A percentile compares a stretch with the other conserved stretches of the same genome.
Conservation (phyloP, 2,329 filamentous ascomycete genomes). For the Neofusicoccum laricinum region DNA sequence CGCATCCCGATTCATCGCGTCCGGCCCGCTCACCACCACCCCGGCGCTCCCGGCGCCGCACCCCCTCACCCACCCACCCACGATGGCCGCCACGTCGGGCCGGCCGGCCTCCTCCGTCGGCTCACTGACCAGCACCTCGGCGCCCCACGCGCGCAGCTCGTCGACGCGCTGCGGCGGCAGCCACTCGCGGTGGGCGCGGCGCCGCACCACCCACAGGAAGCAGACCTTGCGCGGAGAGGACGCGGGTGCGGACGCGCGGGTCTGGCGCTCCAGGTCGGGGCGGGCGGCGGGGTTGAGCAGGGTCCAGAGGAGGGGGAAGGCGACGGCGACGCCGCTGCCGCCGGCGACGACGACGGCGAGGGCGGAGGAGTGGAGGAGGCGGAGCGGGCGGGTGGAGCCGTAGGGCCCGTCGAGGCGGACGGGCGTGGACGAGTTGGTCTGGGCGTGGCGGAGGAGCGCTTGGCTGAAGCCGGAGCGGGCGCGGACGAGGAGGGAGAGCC, state of each 20-base stretch:
- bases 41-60: constrained; percentile 35
- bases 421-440: constrained; percentile 39
- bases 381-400: constrained; percentile 55
- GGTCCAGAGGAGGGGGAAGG: constrained; percentile 59
- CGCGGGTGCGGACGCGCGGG: constrained; percentile 14
- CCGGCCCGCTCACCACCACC: constrained; percentile 62
- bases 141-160: constrained; percentile 49
- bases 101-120: constrained; percentile 54
- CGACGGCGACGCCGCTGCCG: constrained; percentile 64
- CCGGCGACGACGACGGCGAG: constrained; percentile 59
- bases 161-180: constrained; percentile 49
- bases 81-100: constrained; percentile 49
- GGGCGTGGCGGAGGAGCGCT: constrained; percentile 53
- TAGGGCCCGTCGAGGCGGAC: constrained; percentile 65
- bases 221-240: constrained; percentile 37
- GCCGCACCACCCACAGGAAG: constrained; percentile 60
- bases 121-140: constrained; percentile 53
- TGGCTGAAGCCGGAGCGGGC: constrained; percentile 59
- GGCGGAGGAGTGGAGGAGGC: constrained; percentile 50
- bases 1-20: constrained; percentile 59
- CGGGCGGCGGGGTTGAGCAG: constrained; percentile 33
- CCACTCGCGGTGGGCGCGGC: constrained; percentile 54
- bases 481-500: constrained; percentile 58
- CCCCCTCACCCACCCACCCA: constrained; percentile 39
- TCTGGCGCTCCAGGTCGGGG: constrained; percentile 21